Conservation (phyloP, 129 eudicot genomes). For the Lactuca sativa region DNA sequence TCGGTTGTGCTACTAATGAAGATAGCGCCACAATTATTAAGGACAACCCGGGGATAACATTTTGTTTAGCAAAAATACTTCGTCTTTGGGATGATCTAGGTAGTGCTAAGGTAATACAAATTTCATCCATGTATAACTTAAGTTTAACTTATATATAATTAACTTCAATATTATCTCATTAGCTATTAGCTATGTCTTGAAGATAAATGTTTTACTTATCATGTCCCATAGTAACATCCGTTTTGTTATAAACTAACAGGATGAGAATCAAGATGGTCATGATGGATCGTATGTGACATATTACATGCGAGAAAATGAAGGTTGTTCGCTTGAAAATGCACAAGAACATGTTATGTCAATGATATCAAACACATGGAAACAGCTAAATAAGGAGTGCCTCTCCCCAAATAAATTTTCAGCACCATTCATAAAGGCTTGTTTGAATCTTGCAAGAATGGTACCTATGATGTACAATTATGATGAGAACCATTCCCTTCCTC, state of each 20-base stretch:
- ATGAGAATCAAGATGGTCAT: conserved; percentile 55
- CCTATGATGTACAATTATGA: conserved; percentile 60
- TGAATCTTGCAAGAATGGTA: conserved; percentile 59
- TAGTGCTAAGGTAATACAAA: conserved; percentile 40
- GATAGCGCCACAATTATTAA: conserved; percentile 22
- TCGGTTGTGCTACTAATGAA: conserved; percentile 40
- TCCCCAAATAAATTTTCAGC: conserved; percentile 27
- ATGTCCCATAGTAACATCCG: neutral
- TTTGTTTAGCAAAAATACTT: conserved; percentile 47
- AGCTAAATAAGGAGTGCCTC: conserved; percentile 44
- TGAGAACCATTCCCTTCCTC: conserved; percentile 48
- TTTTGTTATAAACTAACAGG: conserved; percentile 30
- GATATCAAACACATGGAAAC: conserved; percentile 56
- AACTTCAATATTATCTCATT: too few relatives aligned
- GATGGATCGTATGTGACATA: conserved; percentile 60
- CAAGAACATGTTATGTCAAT: conserved; percentile 33
- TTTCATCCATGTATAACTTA: neutral
- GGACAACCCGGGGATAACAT: conserved; percentile 29
- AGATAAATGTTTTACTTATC: too few relatives aligned
- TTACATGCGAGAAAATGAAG: conserved; percentile 52
- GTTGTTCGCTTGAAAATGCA: conserved; percentile 33
- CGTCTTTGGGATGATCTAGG: conserved; percentile 76
- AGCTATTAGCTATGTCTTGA: neutral
- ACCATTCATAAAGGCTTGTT: conserved; percentile 40
- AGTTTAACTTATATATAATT: neutral